phyloP scores from a whole-genome alignment of 805 yeast genomes.

The Metschnikowia arizonensis region DNA sequence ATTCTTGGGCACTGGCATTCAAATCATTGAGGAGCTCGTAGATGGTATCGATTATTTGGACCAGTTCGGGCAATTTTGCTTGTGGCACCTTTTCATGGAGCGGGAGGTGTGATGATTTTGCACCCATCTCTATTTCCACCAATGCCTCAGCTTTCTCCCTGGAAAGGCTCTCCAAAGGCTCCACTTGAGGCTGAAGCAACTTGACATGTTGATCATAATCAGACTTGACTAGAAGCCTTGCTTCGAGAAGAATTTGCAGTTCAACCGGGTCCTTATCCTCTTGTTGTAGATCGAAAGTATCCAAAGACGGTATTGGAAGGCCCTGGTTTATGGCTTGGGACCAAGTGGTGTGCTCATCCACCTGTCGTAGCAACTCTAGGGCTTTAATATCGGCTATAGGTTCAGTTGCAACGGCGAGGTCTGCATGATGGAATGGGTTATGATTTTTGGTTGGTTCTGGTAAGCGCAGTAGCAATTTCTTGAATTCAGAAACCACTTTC shows the following conservation, averaged over 20 bases:
- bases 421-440: not conserved
- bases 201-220: conserved; percentile 34
- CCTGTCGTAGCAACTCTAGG: not conserved
- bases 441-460: conserved; percentile 2
- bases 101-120: not conserved
- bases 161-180: not conserved
- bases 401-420: not conserved
- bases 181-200: not conserved
- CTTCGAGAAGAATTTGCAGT: conserved; percentile 26
- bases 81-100: not conserved
- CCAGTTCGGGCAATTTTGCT: conserved; percentile 13
- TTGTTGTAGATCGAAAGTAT: conserved; percentile 15
- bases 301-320: conserved; percentile 38
- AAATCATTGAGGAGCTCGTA: conserved; percentile 19
- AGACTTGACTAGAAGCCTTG: conserved; percentile 35
- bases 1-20: conserved; percentile 9
- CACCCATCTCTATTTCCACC: not conserved
- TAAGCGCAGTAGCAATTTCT: conserved; percentile 1
- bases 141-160: not conserved
- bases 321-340: conserved; percentile 47
- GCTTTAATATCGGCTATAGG: not conserved
- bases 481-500: not conserved
- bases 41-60: conserved; percentile 17
- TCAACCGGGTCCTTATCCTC: conserved; percentile 9
- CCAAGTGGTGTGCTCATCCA: not conserved